Base-by-base conservation (phyloP, 2,329 filamentous ascomycete species). In the Xylaria digitata region DNA sequence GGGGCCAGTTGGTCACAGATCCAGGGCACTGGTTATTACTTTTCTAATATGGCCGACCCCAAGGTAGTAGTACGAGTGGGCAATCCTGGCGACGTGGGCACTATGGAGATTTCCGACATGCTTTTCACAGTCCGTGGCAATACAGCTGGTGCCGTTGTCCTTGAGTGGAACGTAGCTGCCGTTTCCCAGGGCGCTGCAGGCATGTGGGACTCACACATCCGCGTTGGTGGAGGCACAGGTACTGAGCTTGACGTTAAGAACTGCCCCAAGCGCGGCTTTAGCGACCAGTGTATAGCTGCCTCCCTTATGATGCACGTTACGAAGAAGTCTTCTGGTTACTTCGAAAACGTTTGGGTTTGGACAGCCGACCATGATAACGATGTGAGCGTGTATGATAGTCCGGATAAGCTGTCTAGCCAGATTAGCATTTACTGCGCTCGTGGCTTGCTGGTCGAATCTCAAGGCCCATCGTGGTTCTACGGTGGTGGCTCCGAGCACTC, bases 1-100 rank as follows among this genome's bases (percentile, higher is more conserved):
- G 91, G 91, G 67, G 88, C 92, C 71, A 85, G 90, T 69, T 93
- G 90, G 89, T 88, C 90, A 8, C 80, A 91, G 67, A 87, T 93
- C 76, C 87, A 91, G 80, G 84, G 85, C 17, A 87, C 89, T 13
- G 76, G 78, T 48, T 78, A 74, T 15, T 84, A 84, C 64, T 93
- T 92, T 78, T 76, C 77, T 21, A 85, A 92, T 75, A 80, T 85
- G 73, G 77, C 80, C 59, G 86, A 89, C 69, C 91, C 90, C 1
- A 83, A 86, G 64, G 86, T 90, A 4, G 85, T 91, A 71, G 86
- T 92, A 71, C 86, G 89, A 74, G 82, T 93, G 55, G 91, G 91
- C 30, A 77, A 86, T 53, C 77, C 80, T 21, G 89, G 89, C 46
- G 86, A 91, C 59, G 79, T 79, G 23, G 90, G 90, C 60, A 80